Evolutionary conservation across 257 asterid species (phyloP).

Genomic region (Echium plantagineum): DNA sequence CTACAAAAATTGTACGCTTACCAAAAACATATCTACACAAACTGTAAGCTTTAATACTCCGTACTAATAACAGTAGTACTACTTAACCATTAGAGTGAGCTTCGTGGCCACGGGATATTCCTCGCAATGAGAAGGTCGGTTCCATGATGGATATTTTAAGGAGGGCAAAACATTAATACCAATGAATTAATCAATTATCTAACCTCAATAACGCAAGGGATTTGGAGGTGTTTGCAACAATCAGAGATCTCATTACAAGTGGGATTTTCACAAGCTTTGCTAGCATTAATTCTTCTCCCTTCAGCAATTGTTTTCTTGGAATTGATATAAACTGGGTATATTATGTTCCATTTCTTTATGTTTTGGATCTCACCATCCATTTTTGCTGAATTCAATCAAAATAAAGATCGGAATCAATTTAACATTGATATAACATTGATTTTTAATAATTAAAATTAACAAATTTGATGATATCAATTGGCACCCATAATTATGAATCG

Average conservation of each 20-base stretch:
- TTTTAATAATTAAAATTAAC: too few relatives aligned
- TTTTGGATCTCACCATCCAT: conserved; percentile 71
- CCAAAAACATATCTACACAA: too few relatives aligned
- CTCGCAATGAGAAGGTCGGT: too few relatives aligned
- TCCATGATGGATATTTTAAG: too few relatives aligned
- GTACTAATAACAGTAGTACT: too few relatives aligned
- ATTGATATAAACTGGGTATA: conserved; percentile 83
- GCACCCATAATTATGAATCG: too few relatives aligned
- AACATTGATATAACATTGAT: background rate
- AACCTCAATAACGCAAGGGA: conserved; percentile 88
- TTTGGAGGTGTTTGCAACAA: conserved; percentile 70
- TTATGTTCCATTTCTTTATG: conserved; percentile 71
- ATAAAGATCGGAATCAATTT: background rate
- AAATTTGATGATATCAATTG: too few relatives aligned
- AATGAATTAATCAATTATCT: background rate
- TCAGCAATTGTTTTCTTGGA: conserved; percentile 87
- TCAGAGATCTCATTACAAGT: conserved; percentile 70
- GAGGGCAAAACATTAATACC: background rate
- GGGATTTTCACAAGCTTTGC: conserved; percentile 90
- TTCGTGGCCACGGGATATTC: too few relatives aligned
- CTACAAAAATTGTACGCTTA: too few relatives aligned
- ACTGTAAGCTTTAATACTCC: too few relatives aligned
- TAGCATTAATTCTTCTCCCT: conserved; percentile 74
- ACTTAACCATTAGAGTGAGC: too few relatives aligned
- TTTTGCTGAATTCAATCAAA: background rate